Evolutionary conservation across 306 rosid genomes (phyloP), one percentile per base, ranked within the genome.

Genomic region (barrel medic (Medicago truncatula)): DNA sequence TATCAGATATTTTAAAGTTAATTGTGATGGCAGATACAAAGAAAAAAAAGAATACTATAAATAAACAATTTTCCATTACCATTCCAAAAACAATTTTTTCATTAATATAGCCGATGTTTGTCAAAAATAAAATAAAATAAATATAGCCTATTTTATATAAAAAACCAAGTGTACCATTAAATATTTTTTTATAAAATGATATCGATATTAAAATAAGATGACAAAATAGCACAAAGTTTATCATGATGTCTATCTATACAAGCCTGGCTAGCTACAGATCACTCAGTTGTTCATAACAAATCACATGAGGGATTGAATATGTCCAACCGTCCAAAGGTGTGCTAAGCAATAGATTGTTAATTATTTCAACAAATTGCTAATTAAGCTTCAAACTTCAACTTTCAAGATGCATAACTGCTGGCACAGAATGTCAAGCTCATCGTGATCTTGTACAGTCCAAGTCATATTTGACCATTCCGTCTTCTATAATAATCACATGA

Each of bases 361-460:
- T 20, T 73, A 75, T 59, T 81, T 57, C 52, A 31, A 36, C 50
- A 36, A n/a, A 44, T 31, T 49, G 16, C 36, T 4, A 38, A 43
- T 2, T 2, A 44, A 40, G 50, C 41, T 67, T 69, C 52, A 56
- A n/a, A 71, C 18, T 71, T 54, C 23, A 76, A 68, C 68, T 49
- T 53, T 57, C 60, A 65, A 67, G 67, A 67, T 38, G 12, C 12
- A 21, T 62, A 31, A 56, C 46, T 40, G 4, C 44, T 39, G 43
- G 54, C 80, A 39, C 17, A 38, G 16, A 43, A 21, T 8, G 20
- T 21, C 77, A 78, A 52, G 76, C 60, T 68, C 75, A 71, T 76
- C 80, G 54, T 75, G 71, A 77, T 77, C 66, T 54, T 62, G 47
- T 34, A n/a, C 40, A 38, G 23, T 67, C 76, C 71, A 54, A 66